Evolutionary conservation across 306 rosid genomes (phyloP), one percentile per base, ranked within the genome.

Genomic region (Geum urbanum): DNA sequence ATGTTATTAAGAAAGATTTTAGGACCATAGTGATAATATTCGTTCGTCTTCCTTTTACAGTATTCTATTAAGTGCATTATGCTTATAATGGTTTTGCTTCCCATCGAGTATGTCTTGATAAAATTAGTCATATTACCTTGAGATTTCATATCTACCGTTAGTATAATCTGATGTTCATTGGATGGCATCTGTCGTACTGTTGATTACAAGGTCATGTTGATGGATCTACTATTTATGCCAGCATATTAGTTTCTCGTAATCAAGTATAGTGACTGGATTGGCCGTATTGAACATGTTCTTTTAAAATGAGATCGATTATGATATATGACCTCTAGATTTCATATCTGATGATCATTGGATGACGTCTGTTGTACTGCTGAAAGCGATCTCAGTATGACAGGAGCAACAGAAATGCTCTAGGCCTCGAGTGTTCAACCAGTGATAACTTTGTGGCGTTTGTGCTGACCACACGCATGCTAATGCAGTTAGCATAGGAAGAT

Each of bases 401-500:
- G 43, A 50, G 7, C 32, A 14, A 67, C 19, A 50, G 39, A 35
- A 32, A 11, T 32, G 46, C 41, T 12, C 1, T 39, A 8, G 22
- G 41, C 60, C 39, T 32, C 40, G 19, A 35, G 40, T 59, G 46
- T 18, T 20, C 13, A 1, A 39, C 39, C 47, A 6, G 18, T 61
- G 66, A 19, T 24, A n/a, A 61, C 8, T 40, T 3, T 13, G 9
- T 61, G 18, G 1, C 22, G 40, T 40, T 3, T 13, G 9, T 61
- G 18, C 2, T 46, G 40, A 46, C 56, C 27, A 39, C 39, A 44
- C 11, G 53, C 19, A 44, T 64, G 69, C 69, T 45, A 24, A 12
- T 66, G 8, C 43, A 8, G n/a, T 66, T 48, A 32, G 24, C 46
- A 49, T 67, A 9, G 59, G 56, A 32, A 10, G 58, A 67, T 67